These are phyloP conservation scores for Neofusicoccum ribis DNA, from an alignment of 2,329 filamentous ascomycete species.

Conservation along the genomic window DNA sequence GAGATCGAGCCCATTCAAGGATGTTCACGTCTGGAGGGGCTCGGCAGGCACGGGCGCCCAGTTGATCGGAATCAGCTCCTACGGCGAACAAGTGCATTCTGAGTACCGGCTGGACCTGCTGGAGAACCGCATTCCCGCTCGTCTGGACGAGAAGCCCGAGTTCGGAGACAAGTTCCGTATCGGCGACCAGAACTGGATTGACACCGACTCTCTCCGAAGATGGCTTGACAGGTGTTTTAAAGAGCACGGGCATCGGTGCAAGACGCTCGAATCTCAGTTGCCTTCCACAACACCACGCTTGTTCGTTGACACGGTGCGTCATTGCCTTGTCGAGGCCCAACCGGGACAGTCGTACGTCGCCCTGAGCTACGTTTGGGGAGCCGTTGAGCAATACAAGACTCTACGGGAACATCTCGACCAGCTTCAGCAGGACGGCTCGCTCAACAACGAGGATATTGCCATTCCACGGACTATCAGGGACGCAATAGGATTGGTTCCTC, in stretches of 20 bases:
- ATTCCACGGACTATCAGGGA: conserved; percentile 23
- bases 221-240: neutral
- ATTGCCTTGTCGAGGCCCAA: neutral
- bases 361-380: conserved; percentile 25
- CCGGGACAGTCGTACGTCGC: conserved; percentile 22
- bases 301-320: conserved; percentile 5
- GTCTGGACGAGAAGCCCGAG: neutral
- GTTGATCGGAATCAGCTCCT: neutral
- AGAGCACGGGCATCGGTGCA: neutral
- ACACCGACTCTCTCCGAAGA: neutral
- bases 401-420: conserved; percentile 2
- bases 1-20: neutral
- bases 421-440: conserved; percentile 7
- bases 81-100: conserved; percentile 6
- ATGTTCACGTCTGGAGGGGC: conserved; percentile 6
- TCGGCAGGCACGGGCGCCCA: conserved; percentile 3
- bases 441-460: neutral
- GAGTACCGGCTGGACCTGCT: conserved; percentile 2
- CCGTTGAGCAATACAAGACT: conserved; percentile 14
- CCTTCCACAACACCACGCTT: neutral
- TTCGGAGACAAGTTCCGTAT: neutral
- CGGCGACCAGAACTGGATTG: conserved; percentile 9
- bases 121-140: neutral
- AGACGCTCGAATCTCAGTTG: neutral
- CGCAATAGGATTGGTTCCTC: conserved; percentile 20